Evolutionary conservation across 2,329 filamentous ascomycete species (phyloP).

Genomic region (Mollisia scopiformis): DNA sequence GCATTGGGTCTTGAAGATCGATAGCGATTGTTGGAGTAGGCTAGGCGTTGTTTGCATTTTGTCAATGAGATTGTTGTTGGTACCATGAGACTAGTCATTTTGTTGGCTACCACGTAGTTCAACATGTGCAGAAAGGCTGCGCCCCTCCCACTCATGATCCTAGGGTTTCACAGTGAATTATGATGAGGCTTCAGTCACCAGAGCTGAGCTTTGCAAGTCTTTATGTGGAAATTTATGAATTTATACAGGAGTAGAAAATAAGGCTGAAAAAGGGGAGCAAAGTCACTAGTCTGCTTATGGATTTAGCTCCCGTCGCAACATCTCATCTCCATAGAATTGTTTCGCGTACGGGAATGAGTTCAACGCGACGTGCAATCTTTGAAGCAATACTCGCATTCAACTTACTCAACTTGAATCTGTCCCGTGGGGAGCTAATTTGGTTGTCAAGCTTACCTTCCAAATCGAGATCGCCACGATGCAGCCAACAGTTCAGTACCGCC

Average conservation of each 20-base stretch:
- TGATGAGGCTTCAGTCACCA: not conserved
- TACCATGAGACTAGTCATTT: too few relatives aligned
- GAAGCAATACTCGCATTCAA: not conserved
- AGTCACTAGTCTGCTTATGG: constrained; percentile 8
- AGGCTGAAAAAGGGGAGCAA: constrained; percentile 1
- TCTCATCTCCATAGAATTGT: not conserved
- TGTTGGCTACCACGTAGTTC: too few relatives aligned
- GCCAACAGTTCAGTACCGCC: constrained; percentile 34
- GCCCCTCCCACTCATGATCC: too few relatives aligned
- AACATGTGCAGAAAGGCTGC: too few relatives aligned
- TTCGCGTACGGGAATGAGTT: constrained; percentile 6
- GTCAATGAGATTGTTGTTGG: constrained; percentile 12
- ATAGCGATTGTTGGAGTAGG: constrained; percentile 25
- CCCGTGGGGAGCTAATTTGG: not conserved
- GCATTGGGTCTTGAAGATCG: constrained; percentile 26
- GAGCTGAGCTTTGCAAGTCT: not conserved
- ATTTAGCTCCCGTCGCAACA: constrained; percentile 4
- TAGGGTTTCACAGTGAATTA: too few relatives aligned
- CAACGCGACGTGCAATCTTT: constrained; percentile 13
- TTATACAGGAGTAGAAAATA: too few relatives aligned
- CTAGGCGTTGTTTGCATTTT: constrained; percentile 25
- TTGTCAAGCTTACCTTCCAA: not conserved
- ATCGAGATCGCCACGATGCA: constrained; percentile 31
- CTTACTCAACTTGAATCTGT: not conserved
- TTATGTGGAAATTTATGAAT: too few relatives aligned